phyloP scores from a whole-genome alignment of 2,329 filamentous ascomycete species.

The Hypoxylon sp. region DNA sequence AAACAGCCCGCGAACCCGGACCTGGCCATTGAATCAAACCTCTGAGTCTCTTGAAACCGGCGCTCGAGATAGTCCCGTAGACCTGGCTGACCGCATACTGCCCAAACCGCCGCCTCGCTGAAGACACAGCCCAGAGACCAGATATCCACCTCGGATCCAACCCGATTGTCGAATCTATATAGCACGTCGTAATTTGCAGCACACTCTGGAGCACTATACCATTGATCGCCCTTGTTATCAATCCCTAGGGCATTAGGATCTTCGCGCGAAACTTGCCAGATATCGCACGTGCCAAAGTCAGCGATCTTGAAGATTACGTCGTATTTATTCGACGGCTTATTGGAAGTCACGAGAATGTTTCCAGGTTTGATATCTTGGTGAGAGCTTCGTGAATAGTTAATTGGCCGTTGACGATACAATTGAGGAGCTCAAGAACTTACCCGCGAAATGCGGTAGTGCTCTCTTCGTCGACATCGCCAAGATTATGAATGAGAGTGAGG shows the following conservation, averaged over 20 bases:
- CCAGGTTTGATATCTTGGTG: constrained; percentile 10
- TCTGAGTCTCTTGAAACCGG: not conserved
- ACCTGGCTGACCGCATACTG: constrained; percentile 20
- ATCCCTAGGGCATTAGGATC: constrained; percentile 14
- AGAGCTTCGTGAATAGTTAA: not conserved
- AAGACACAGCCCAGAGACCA: constrained; percentile 23
- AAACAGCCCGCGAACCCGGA: constrained; percentile 17
- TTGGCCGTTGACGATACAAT: not conserved
- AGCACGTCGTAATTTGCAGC: constrained; percentile 8
- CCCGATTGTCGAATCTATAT: constrained; percentile 12
- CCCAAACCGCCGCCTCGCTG: constrained; percentile 21
- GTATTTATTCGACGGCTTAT: not conserved
- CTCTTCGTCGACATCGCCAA: constrained; percentile 5
- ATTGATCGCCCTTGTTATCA: constrained; percentile 18
- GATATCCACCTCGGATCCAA: constrained; percentile 24
- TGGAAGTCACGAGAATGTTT: constrained; percentile 2
- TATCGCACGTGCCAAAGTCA: constrained; percentile 20
- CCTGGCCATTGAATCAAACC: not conserved
- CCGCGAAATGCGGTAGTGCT: constrained; percentile 16
- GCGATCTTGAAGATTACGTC: constrained; percentile 18
- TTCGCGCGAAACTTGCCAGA: constrained; percentile 15
- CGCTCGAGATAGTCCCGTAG: constrained; percentile 7
- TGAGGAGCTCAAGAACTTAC: not conserved
- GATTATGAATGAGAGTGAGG: constrained; percentile 17
- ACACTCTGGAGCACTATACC: constrained; percentile 21